Evolutionary conservation across 2,329 filamentous ascomycete species (phyloP).

Genomic region (Penicillium sp.): DNA sequence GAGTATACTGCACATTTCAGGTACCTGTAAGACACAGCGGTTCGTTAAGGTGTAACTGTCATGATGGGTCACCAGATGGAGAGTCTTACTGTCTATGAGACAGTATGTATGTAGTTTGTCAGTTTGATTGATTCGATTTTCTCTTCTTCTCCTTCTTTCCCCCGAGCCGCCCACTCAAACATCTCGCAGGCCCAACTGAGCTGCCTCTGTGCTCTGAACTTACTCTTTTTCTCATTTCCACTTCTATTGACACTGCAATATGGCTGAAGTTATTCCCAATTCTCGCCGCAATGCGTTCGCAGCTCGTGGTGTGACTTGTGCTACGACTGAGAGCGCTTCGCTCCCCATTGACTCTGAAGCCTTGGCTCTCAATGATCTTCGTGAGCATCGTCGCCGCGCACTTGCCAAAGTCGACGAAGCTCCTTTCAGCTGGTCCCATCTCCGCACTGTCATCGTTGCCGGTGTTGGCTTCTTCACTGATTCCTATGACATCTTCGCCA

Average conservation of each 20-base stretch:
- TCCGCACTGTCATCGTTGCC: slow-evolving; percentile 72
- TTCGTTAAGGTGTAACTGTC: slow-evolving; percentile 5
- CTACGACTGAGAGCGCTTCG: neutral
- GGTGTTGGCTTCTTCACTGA: slow-evolving; percentile 89
- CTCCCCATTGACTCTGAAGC: neutral
- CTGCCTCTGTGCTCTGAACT: neutral
- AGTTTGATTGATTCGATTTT: neutral
- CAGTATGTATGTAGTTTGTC: neutral
- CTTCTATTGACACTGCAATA: neutral
- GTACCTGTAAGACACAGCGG: neutral
- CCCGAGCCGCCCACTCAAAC: too few species aligned
- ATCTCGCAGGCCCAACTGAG: neutral
- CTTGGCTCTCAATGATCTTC: slow-evolving; percentile 54
- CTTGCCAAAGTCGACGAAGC: slow-evolving; percentile 80
- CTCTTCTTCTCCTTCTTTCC: neutral
- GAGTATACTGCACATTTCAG: neutral
- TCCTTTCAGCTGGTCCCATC: slow-evolving; percentile 80
- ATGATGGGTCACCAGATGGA: neutral
- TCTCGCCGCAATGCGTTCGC: neutral
- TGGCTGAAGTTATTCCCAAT: neutral
- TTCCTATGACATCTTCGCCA: slow-evolving; percentile 79
- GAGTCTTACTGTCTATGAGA: neutral
- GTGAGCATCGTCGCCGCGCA: slow-evolving; percentile 74
- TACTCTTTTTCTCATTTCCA: neutral
- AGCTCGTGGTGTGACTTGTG: neutral